phyloP scores from a whole-genome alignment of 2,329 filamentous ascomycete species.

The Scleromitrula shiraiana region DNA sequence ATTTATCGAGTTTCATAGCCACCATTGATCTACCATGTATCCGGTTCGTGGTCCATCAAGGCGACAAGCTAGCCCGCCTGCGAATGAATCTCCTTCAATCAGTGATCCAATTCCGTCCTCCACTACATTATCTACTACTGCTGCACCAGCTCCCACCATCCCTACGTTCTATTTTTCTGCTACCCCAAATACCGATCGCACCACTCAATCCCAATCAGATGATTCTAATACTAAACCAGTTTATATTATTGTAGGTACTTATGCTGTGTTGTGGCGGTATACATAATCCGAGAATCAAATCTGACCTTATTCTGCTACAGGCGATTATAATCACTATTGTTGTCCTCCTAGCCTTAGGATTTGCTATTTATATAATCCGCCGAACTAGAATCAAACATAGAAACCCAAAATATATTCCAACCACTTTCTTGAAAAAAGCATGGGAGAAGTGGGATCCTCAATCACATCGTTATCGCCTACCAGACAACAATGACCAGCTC shows the following conservation, averaged over 20 bases:
- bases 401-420: conserved; percentile 44
- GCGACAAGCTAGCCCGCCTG: conserved; percentile 5
- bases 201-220: background rate
- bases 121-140: background rate
- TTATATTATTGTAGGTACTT: conserved; percentile 8
- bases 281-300: background rate
- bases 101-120: background rate
- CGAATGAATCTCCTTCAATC: conserved; percentile 1
- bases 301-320: conserved; percentile 3
- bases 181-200: background rate
- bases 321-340: conserved; percentile 12
- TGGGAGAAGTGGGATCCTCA: conserved; percentile 42
- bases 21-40: conserved; percentile 5
- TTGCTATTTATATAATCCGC: conserved; percentile 26
- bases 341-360: conserved; percentile 16
- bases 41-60: background rate
- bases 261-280: background rate
- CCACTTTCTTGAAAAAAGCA: conserved; percentile 39
- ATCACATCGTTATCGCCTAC: conserved; percentile 17
- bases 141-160: background rate
- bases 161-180: background rate
- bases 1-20: background rate
- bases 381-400: conserved; percentile 35
- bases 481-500: conserved; percentile 31
- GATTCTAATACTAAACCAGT: background rate